phyloP scores from a whole-genome alignment of 169 alveolate species.

The Eimeria maxima region DNA sequence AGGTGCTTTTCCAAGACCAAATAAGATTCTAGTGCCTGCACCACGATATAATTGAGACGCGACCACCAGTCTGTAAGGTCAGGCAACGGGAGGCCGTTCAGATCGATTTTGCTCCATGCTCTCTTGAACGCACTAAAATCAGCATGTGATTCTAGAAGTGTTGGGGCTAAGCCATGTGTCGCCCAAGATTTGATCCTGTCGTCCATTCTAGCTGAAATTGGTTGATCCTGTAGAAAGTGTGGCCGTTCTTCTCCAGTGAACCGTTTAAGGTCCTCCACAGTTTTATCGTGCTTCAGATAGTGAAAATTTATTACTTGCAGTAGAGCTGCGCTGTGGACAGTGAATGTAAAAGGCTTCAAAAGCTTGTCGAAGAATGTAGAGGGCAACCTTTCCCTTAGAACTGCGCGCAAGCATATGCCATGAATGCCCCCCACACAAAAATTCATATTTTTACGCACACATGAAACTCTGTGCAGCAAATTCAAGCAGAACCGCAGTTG shows the following conservation, averaged over 20 bases:
- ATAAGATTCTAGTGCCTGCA: constrained; percentile 59
- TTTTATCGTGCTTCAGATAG: constrained; percentile 73
- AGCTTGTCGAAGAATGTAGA: constrained; percentile 38
- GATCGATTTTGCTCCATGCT: constrained; percentile 62
- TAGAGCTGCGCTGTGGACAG: constrained; percentile 80
- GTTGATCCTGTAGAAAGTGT: neutral
- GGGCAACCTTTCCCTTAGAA: constrained; percentile 47
- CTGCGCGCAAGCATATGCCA: constrained; percentile 25
- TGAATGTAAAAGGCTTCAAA: constrained; percentile 53
- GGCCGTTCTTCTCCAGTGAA: constrained; percentile 23
- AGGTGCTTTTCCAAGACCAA: constrained; percentile 62
- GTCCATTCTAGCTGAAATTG: constrained; percentile 66
- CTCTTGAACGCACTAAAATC: constrained; percentile 72
- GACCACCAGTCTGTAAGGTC: constrained; percentile 82
- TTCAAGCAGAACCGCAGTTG: neutral
- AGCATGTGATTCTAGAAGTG: constrained; percentile 65
- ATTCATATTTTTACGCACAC: neutral
- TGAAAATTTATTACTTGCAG: constrained; percentile 77
- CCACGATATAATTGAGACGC: constrained; percentile 59
- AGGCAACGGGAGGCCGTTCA: constrained; percentile 74
- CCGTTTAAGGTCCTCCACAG: constrained; percentile 34
- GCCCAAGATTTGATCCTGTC: constrained; percentile 74
- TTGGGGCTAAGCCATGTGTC: constrained; percentile 52
- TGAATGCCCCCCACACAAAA: neutral
- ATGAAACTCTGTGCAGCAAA: neutral